Conservation (phyloP, 345 rosid species). For the Brassica carinata region DNA sequence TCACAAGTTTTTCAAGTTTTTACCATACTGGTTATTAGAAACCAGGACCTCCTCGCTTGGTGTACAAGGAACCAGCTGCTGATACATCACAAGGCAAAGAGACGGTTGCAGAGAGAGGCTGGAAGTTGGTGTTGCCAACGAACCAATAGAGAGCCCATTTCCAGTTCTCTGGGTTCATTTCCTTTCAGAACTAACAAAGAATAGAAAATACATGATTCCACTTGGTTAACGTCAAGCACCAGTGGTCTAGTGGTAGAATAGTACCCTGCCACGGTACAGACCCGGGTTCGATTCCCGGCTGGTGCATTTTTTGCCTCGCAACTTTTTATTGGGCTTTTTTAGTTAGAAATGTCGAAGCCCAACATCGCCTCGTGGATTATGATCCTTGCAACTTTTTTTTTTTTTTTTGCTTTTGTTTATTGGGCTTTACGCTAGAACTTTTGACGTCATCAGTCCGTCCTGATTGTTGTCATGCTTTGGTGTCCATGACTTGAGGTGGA, state of each 20-base stretch:
- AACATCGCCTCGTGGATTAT: too few species aligned
- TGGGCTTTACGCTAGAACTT: too few species aligned
- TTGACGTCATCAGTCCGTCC: too few species aligned
- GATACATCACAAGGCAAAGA: slow-evolving; percentile 58
- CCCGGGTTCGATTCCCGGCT: slow-evolving; percentile 88
- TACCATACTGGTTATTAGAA: slow-evolving; percentile 45
- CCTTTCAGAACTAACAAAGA: too few species aligned
- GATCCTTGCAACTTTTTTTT: too few species aligned
- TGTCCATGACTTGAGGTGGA: too few species aligned
- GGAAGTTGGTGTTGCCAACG: slow-evolving; percentile 83
- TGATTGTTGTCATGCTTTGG: too few species aligned
- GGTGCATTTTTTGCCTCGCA: slow-evolving; percentile 42
- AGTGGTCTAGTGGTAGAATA: slow-evolving; percentile 58
- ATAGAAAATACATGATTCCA: too few species aligned
- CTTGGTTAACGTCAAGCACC: slow-evolving; percentile 31
- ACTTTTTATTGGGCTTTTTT: too few species aligned
- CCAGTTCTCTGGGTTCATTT: slow-evolving; percentile 70
- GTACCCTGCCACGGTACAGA: slow-evolving; percentile 83
- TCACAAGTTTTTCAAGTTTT: slow-evolving; percentile 16
- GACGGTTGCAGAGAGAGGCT: slow-evolving; percentile 57
- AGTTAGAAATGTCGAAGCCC: too few species aligned
- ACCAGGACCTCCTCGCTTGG: slow-evolving; percentile 52
- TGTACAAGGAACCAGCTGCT: slow-evolving; percentile 47
- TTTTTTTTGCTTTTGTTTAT: too few species aligned
- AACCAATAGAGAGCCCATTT: slow-evolving; percentile 98